phyloP scores from a whole-genome alignment of 768 basidiomycete genomes.

The Filobasidium floriforme region DNA sequence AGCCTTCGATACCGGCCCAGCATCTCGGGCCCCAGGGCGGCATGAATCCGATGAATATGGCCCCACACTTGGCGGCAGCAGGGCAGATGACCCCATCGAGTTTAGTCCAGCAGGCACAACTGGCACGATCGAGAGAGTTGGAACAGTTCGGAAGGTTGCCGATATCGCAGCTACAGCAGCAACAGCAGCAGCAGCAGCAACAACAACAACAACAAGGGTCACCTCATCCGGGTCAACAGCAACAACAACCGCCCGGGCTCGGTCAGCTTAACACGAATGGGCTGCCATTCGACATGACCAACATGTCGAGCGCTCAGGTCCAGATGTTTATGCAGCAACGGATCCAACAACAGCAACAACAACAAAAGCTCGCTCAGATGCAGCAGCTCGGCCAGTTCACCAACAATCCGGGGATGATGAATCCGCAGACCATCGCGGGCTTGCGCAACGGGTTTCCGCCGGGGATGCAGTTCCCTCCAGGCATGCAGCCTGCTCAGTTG shows the following conservation, averaged over 20 bases:
- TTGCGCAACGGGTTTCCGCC: neutral
- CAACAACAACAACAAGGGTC: constrained; percentile 1
- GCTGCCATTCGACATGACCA: neutral
- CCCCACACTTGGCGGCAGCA: neutral
- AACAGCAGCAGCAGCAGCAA: constrained; percentile 18
- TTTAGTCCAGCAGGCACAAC: neutral
- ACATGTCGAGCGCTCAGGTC: neutral
- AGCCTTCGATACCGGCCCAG: neutral
- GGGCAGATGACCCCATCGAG: neutral
- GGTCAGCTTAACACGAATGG: neutral
- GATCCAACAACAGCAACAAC: constrained; percentile 3
- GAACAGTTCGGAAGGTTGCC: constrained; percentile 2
- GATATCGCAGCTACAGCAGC: neutral
- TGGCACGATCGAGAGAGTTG: neutral
- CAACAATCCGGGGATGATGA: neutral
- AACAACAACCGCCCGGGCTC: neutral
- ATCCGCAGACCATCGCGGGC: neutral
- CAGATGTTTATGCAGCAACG: constrained; percentile 1
- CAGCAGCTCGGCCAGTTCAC: constrained; percentile 3
- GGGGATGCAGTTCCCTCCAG: neutral
- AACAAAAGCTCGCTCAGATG: neutral
- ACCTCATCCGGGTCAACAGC: neutral
- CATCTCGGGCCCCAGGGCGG: neutral
- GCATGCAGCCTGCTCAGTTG: constrained; percentile 1
- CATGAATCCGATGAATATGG: neutral